Evolutionary conservation across 192 early-diverging fungal genomes (phyloP).

Genomic region (Funneliformis mosseae): DNA sequence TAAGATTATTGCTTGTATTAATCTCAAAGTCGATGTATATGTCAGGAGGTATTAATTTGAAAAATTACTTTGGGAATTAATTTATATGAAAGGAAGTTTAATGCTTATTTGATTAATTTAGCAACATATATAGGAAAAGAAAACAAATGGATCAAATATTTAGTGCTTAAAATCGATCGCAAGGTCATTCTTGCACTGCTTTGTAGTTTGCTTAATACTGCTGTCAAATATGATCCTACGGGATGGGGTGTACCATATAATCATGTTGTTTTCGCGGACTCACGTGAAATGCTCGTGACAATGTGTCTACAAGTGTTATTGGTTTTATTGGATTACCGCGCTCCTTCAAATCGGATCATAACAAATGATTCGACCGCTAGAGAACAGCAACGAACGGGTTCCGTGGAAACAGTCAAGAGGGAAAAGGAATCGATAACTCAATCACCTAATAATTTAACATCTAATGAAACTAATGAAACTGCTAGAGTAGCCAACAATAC

Average conservation of each 20-base stretch:
- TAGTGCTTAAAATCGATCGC: constrained; percentile 61
- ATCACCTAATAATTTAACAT: not conserved
- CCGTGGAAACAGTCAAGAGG: not conserved
- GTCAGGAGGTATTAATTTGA: constrained; percentile 36
- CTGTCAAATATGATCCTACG: constrained; percentile 76
- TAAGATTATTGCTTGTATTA: constrained; percentile 77
- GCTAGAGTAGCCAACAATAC: not conserved
- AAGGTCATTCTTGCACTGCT: constrained; percentile 76
- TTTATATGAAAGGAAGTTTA: not conserved
- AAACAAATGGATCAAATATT: constrained; percentile 60
- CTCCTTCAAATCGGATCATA: constrained; percentile 35
- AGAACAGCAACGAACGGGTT: not conserved
- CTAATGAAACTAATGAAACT: not conserved
- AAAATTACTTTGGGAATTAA: not conserved
- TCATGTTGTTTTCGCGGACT: constrained; percentile 74
- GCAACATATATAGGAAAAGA: constrained; percentile 49
- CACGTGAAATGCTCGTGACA: constrained; percentile 73
- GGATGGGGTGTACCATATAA: constrained; percentile 92
- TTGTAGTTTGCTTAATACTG: constrained; percentile 87
- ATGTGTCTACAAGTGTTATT: constrained; percentile 68
- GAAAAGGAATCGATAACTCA: not conserved
- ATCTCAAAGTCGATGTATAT: constrained; percentile 84
- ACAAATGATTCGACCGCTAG: not conserved
- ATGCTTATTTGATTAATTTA: constrained; percentile 33
- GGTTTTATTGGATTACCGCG: constrained; percentile 73